These are phyloP conservation scores for Wickerhamiella slavikovae DNA, from an alignment of 805 yeast genomes.

Conservation along the genomic window DNA sequence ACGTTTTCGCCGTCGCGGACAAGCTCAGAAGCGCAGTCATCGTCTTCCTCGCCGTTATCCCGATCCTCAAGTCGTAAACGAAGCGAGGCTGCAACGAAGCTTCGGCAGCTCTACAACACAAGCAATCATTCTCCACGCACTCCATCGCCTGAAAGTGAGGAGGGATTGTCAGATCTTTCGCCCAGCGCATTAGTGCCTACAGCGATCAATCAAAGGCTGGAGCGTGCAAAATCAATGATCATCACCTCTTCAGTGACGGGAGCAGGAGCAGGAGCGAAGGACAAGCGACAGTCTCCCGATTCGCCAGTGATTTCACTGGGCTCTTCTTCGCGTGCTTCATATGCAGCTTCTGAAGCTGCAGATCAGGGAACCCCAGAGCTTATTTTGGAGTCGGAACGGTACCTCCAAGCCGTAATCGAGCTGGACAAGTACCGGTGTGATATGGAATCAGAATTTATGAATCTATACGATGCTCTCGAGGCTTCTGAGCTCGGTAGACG, in stretches of 20 bases:
- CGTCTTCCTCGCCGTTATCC: background rate
- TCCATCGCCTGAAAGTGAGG: background rate
- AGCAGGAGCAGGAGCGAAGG: background rate
- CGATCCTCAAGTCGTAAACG: too few species aligned
- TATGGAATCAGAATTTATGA: constrained; percentile 44
- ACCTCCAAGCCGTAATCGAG: constrained; percentile 30
- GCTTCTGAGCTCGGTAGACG: constrained; percentile 54
- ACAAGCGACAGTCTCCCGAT: background rate
- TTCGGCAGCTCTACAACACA: too few species aligned
- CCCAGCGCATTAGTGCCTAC: background rate
- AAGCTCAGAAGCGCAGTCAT: too few species aligned
- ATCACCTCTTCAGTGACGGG: background rate
- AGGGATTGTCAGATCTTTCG: background rate
- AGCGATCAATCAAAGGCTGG: background rate
- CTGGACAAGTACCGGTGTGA: constrained; percentile 47
- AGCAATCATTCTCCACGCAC: too few species aligned
- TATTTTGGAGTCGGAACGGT: constrained; percentile 27
- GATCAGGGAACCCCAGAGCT: constrained; percentile 1
- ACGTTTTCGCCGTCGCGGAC: too few species aligned
- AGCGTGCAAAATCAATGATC: background rate
- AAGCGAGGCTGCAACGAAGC: too few species aligned
- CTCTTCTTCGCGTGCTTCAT: background rate
- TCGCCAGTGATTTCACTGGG: background rate
- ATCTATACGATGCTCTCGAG: constrained; percentile 48
- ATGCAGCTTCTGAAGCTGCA: background rate